A percentile compares a stretch with the other conserved stretches of the same genome.
Conservation (phyloP, 192 early-diverging fungal species). For the Dimargaris xerosporica region DNA sequence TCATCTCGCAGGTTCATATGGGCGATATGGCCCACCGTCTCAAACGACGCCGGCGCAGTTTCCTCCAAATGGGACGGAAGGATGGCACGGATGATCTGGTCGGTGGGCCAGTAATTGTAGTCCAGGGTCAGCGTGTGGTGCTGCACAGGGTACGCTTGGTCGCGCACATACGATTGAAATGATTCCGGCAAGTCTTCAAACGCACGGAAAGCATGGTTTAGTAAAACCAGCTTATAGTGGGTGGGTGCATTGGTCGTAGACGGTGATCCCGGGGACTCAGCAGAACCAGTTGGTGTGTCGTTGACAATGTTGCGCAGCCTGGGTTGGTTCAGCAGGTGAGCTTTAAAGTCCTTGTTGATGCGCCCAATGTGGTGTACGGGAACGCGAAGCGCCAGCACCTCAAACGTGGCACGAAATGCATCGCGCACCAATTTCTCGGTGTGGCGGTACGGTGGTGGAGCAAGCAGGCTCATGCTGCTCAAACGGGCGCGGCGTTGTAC, state of each 20-base stretch:
- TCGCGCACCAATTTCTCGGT: constrained; percentile 48
- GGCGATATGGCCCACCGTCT: constrained; percentile 85
- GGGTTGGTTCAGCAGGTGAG: constrained; percentile 43
- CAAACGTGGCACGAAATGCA: constrained; percentile 40
- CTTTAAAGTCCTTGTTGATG: constrained; percentile 26
- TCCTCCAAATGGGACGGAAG: constrained; percentile 66
- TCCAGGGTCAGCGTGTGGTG: constrained; percentile 39
- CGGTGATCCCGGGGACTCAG: background rate
- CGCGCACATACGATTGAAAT: constrained; percentile 13
- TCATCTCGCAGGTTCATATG: constrained; percentile 94
- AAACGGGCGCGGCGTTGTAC: too few relatives aligned
- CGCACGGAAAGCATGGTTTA: constrained; percentile 26
- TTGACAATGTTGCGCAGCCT: constrained; percentile 49
- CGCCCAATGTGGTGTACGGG: constrained; percentile 35
- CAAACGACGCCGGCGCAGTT: constrained; percentile 77
- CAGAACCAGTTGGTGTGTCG: constrained; percentile 20
- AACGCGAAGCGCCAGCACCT: constrained; percentile 50
- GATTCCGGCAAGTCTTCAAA: constrained; percentile 10
- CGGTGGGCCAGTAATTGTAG: constrained; percentile 85
- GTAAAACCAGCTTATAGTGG: constrained; percentile 27
- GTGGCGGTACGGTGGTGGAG: constrained; percentile 49
- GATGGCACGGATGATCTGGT: constrained; percentile 81
- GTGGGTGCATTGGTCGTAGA: constrained; percentile 2
- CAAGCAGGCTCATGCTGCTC: constrained; percentile 13
- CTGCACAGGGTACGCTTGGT: constrained; percentile 15